Evolutionary conservation across 1,284 basidiomycete genomes (phyloP), one percentile per base, ranked within the genome.

Genomic region (Stygiomarasmius scandens): DNA sequence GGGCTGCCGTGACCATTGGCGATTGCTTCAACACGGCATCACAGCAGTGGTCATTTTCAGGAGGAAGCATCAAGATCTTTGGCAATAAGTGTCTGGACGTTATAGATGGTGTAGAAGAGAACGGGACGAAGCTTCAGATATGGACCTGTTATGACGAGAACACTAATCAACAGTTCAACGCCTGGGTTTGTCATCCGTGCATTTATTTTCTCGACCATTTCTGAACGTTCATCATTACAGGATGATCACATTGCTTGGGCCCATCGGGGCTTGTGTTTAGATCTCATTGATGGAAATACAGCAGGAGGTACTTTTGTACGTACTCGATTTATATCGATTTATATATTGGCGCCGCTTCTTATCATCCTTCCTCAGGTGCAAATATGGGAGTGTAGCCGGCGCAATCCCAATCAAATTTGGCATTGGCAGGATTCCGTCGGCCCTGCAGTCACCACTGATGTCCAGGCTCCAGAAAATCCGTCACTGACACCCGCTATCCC

Each of bases 71-170:
- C 51, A 72, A 72, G 51, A 64, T 79, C 23, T 81, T 76, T 60
- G 72, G 71, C 29, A 72, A 73, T 62, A 82, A 79, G 64, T 82
- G 80, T 62, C 67, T 83, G 36, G 79, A 82, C 56, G 76, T 82
- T 22, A 66, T 71, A 0, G 63, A 67, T 20, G 80, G 81, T 2
- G 64, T 41, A 14, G 75, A 63, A 32, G 62, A 61, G 36, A 74
- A 81, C 59, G 80, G 80, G 14, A 72, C 69, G 16, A 76, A 76
- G 63, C 66, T 83, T 55, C 79, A 83, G 58, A 77, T 83, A 47
- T 80, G 74, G 75, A 76, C 73, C 19, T 83, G 81, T 64, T 58
- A 59, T 14, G 54, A 34, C 32, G 32, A 59, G 8, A 64, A 66
- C 25, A 67, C 68, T 36, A 74, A 73, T 53, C 79, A 82, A 61